Conservation (phyloP, 179 eudicot species). For the Spinacia oleracea region DNA sequence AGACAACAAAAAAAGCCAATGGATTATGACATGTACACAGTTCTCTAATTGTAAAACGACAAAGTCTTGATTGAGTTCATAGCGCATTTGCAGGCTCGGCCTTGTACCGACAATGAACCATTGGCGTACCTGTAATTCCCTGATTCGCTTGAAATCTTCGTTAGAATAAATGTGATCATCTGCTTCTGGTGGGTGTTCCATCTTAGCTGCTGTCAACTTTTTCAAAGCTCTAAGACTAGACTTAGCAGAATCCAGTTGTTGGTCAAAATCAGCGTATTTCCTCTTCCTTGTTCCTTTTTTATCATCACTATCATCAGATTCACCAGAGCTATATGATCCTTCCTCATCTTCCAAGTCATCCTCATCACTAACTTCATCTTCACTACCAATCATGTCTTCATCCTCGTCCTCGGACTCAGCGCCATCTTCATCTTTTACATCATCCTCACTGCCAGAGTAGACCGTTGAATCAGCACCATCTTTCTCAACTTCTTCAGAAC, state of each 20-base stretch:
- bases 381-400: constrained; percentile 29
- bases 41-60: neutral
- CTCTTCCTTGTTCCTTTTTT: constrained; percentile 50
- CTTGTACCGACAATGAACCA: constrained; percentile 14
- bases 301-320: constrained; percentile 28
- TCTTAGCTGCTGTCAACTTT: constrained; percentile 62
- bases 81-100: neutral
- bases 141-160: constrained; percentile 83
- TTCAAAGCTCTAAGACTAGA: constrained; percentile 83
- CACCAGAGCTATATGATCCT: constrained; percentile 35
- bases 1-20: neutral
- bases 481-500: constrained; percentile 28
- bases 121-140: constrained; percentile 60
- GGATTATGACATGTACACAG: neutral
- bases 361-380: constrained; percentile 36
- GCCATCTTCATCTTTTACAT: constrained; percentile 30
- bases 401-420: constrained; percentile 34
- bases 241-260: constrained; percentile 61
- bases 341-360: constrained; percentile 34
- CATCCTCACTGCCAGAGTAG: constrained; percentile 38
- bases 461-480: constrained; percentile 28
- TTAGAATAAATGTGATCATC: constrained; percentile 79
- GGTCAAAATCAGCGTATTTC: constrained; percentile 76
- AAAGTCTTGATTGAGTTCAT: neutral
- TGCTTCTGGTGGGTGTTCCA: constrained; percentile 27